phyloP scores from a whole-genome alignment of 2,329 filamentous ascomycete genomes.

The Alternaria burnsii region DNA sequence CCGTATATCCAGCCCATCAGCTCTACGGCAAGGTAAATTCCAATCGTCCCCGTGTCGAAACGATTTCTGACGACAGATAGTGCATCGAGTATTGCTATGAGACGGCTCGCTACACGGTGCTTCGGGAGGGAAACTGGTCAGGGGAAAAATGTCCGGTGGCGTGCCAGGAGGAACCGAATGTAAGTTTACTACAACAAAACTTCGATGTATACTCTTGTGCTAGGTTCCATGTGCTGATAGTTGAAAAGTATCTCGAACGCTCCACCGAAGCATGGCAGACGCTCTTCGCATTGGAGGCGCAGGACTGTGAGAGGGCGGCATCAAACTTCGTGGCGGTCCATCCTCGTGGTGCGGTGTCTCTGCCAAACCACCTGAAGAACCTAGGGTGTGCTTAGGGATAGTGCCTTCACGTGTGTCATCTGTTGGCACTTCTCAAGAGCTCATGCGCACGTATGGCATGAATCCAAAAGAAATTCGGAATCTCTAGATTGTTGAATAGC shows the following conservation, averaged over 20 bases:
- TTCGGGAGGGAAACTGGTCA: background rate
- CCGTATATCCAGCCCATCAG: too few species aligned
- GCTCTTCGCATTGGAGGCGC: background rate
- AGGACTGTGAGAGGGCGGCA: background rate
- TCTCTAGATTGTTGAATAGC: background rate
- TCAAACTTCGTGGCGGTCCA: background rate
- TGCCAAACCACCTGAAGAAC: background rate
- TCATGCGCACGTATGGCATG: background rate
- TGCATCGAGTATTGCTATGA: background rate
- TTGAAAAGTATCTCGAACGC: background rate
- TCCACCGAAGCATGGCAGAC: background rate
- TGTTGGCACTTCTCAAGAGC: background rate
- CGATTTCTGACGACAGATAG: background rate
- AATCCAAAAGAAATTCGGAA: background rate
- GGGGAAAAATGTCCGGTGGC: background rate
- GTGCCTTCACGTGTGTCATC: background rate
- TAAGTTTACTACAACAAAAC: background rate
- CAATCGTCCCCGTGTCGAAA: background rate
- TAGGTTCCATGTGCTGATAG: background rate
- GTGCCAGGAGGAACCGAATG: background rate
- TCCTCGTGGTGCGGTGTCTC: background rate
- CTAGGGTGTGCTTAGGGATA: background rate
- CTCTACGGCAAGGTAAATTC: background rate
- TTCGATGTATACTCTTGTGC: background rate
- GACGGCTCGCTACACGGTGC: background rate